These are phyloP conservation scores for Cystobasidium sp. DNA, from an alignment of 1,284 basidiomycete genomes.

Conservation along the genomic window DNA sequence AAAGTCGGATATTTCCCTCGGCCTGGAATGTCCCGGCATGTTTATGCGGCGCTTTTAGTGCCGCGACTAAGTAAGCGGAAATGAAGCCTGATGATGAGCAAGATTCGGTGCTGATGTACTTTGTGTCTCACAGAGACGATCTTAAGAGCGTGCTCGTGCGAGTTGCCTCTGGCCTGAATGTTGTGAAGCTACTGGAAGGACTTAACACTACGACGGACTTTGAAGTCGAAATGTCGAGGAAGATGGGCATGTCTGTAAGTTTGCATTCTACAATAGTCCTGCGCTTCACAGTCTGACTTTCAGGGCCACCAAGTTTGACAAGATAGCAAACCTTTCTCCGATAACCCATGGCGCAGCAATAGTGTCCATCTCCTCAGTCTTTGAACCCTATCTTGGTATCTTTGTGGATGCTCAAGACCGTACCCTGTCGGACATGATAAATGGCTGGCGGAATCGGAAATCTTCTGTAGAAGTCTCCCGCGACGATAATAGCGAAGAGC, in stretches of 20 bases:
- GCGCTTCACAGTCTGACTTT: neutral
- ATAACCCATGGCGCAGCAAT: slow-evolving; percentile 52
- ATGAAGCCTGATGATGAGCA: neutral
- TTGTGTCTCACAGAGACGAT: slow-evolving; percentile 55
- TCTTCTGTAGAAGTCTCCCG: slow-evolving; percentile 16
- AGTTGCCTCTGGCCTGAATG: slow-evolving; percentile 61
- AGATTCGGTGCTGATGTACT: neutral
- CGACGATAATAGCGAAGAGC: neutral
- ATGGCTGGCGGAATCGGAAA: slow-evolving; percentile 59
- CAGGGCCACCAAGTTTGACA: slow-evolving; percentile 56
- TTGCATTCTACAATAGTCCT: neutral
- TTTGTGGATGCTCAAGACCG: slow-evolving; percentile 97
- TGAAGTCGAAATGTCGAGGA: slow-evolving; percentile 67
- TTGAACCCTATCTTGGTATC: slow-evolving; percentile 87
- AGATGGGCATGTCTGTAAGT: slow-evolving; percentile 56
- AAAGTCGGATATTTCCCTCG: slow-evolving; percentile 73
- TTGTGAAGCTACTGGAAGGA: slow-evolving; percentile 78
- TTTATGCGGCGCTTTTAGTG: slow-evolving; percentile 78
- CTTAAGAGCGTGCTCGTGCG: slow-evolving; percentile 59
- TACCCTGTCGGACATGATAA: slow-evolving; percentile 77
- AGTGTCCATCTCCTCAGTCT: slow-evolving; percentile 79
- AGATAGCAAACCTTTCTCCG: slow-evolving; percentile 54
- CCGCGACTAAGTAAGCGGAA: slow-evolving; percentile 73
- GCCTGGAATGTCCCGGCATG: slow-evolving; percentile 82
- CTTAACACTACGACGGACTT: slow-evolving; percentile 85